Conservation (phyloP, 2,329 filamentous ascomycete species). For the Fusarium haematococcum region DNA sequence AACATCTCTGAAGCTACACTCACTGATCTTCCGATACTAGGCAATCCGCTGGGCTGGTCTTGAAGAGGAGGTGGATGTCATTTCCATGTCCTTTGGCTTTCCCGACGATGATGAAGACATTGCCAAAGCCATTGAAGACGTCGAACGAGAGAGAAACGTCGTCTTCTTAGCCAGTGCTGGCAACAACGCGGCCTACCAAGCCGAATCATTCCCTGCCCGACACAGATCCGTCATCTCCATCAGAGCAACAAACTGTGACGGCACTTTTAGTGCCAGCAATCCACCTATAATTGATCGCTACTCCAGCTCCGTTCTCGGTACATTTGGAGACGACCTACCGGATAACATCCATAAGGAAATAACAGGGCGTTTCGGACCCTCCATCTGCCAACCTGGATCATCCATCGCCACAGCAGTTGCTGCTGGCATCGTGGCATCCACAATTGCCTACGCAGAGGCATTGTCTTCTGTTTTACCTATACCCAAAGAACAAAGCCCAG, state of each 20-base stretch:
- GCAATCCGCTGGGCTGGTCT: background rate
- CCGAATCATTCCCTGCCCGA: background rate
- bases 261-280: background rate
- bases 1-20: background rate
- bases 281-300: background rate
- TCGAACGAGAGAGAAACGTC: background rate
- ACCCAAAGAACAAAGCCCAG: background rate
- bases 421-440: background rate
- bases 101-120: background rate
- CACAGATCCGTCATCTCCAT: background rate
- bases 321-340: background rate
- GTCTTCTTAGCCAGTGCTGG: background rate
- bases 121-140: background rate
- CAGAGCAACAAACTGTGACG: background rate
- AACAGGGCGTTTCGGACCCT: background rate
- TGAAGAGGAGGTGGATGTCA: background rate
- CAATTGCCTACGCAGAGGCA: background rate
- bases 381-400: background rate
- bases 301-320: background rate
- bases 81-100: background rate
- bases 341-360: background rate
- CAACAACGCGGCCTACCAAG: background rate
- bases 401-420: background rate
- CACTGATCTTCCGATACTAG: background rate
- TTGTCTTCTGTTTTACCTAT: background rate